These are phyloP conservation scores for Cryomyces antarcticus DNA, from an alignment of 495 filamentous ascomycete species.

Conservation along the genomic window DNA sequence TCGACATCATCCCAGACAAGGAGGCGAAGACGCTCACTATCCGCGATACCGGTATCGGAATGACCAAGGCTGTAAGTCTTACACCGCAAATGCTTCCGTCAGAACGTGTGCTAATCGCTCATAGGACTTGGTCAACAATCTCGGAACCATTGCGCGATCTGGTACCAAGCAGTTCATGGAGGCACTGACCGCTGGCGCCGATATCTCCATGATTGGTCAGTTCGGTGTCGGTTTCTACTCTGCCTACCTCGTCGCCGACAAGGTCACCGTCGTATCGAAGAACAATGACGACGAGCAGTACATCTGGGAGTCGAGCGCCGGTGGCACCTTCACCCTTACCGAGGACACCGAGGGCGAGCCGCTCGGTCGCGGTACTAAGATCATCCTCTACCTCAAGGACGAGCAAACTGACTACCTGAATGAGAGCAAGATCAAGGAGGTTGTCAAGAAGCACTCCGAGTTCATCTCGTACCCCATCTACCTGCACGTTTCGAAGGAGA, in stretches of 20 bases:
- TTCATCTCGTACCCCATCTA: slow-evolving; percentile 99
- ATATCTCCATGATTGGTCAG: slow-evolving; percentile 99
- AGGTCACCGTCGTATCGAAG: slow-evolving; percentile 88
- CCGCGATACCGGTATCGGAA: slow-evolving; percentile 94
- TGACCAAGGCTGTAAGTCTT: slow-evolving; percentile 99
- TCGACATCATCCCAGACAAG: slow-evolving; percentile 96
- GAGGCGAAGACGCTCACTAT: slow-evolving; percentile 94
- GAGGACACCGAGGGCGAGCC: slow-evolving; percentile 79
- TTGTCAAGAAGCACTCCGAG: slow-evolving; percentile 99
- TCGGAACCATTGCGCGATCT: slow-evolving; percentile 95
- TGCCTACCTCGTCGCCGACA: slow-evolving; percentile 95
- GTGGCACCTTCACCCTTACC: slow-evolving; percentile 88
- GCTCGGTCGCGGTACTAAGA: slow-evolving; percentile 88
- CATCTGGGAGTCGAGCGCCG: slow-evolving; percentile 94
- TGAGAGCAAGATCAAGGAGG: slow-evolving; percentile 98
- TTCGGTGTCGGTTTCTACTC: slow-evolving; percentile 99
- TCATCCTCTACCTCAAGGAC: slow-evolving; percentile 96
- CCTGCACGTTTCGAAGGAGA: slow-evolving; percentile 97
- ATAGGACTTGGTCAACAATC: slow-evolving; percentile 93
- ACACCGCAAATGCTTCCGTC: slow-evolving; percentile 40
- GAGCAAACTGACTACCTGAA: slow-evolving; percentile 97
- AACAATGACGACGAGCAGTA: slow-evolving; percentile 99
- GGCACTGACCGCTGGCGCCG: slow-evolving; percentile 90
- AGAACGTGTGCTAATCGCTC: background rate
- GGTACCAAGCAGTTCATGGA: slow-evolving; percentile 99